These are phyloP conservation scores for Neoarthrinium moseri DNA, from an alignment of 2,329 filamentous ascomycete species.

Conservation along the genomic window DNA sequence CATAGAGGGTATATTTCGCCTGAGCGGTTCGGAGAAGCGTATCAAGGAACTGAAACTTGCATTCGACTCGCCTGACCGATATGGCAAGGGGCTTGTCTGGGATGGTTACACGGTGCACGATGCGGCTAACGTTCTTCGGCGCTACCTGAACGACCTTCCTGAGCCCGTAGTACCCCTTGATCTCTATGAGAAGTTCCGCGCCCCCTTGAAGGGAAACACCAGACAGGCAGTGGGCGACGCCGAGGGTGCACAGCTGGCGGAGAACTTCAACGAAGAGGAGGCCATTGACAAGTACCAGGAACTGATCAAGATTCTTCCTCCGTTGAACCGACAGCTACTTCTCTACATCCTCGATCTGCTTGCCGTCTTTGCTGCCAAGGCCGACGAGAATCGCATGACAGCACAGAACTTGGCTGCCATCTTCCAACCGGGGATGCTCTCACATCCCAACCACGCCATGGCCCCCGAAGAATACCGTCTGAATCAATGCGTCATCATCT, in stretches of 20 bases:
- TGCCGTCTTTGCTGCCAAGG: constrained; percentile 95
- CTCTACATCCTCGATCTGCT: constrained; percentile 95
- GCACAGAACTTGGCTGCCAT: constrained; percentile 93
- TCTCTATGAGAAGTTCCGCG: constrained; percentile 87
- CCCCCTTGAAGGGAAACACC: constrained; percentile 71
- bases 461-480: constrained; percentile 89
- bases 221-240: constrained; percentile 71
- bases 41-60: constrained; percentile 93
- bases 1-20: constrained; percentile 92
- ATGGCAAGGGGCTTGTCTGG: constrained; percentile 96
- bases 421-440: constrained; percentile 94
- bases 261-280: constrained; percentile 69
- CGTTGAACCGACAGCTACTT: constrained; percentile 87
- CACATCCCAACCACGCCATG: constrained; percentile 94
- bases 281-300: constrained; percentile 84
- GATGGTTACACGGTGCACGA: constrained; percentile 97
- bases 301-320: constrained; percentile 89
- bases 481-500: constrained; percentile 96
- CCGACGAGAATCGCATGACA: constrained; percentile 95
- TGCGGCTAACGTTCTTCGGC: constrained; percentile 90
- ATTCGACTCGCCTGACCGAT: constrained; percentile 93
- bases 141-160: constrained; percentile 93
- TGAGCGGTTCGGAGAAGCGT: constrained; percentile 94
- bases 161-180: constrained; percentile 95
- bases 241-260: constrained; percentile 68